A percentile compares a stretch with the other conserved stretches of the same genome.
Evolutionary conservation across 495 filamentous ascomycete species (phyloP).

Genomic region (Cercophora newfieldiana): DNA sequence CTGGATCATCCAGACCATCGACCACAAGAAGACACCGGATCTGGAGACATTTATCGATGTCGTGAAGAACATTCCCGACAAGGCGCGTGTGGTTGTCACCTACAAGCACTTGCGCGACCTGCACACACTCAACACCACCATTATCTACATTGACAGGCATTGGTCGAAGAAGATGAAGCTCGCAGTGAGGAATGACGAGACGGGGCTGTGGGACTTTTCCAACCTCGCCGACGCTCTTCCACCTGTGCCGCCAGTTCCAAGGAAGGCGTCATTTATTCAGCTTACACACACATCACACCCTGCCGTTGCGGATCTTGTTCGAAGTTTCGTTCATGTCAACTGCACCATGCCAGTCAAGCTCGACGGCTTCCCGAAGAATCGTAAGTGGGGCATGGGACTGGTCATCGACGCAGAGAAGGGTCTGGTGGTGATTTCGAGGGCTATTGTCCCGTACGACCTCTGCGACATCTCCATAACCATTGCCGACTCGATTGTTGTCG

Average conservation of each 20-base stretch:
- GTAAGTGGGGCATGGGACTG: conserved; percentile 92
- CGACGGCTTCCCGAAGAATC: conserved; percentile 89
- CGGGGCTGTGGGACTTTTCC: conserved; percentile 92
- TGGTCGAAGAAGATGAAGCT: conserved; percentile 94
- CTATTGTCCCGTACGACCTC: conserved; percentile 92
- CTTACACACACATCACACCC: conserved; percentile 87
- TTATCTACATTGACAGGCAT: conserved; percentile 90
- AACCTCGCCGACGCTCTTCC: conserved; percentile 80
- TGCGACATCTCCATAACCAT: conserved; percentile 95
- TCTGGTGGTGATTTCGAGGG: conserved; percentile 87
- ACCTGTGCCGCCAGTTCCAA: conserved; percentile 65
- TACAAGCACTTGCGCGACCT: conserved; percentile 95
- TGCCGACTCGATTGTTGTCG: conserved; percentile 91
- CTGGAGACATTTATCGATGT: conserved; percentile 89
- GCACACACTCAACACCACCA: conserved; percentile 89
- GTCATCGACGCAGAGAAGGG: conserved; percentile 96
- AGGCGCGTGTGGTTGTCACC: conserved; percentile 84
- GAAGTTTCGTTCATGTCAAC: conserved; percentile 90
- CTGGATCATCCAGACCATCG: conserved; percentile 86
- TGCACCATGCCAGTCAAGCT: conserved; percentile 93
- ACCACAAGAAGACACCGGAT: conserved; percentile 84
- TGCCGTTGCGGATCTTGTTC: conserved; percentile 85
- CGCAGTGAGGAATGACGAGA: conserved; percentile 85
- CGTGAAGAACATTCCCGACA: conserved; percentile 85
- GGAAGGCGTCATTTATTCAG: conserved; percentile 84